Percentiles rank a stretch among this genome's conserved stretches.
These are phyloP conservation scores for Camelina neglecta DNA, from an alignment of 345 rosid genomes.

Conservation along the genomic window DNA sequence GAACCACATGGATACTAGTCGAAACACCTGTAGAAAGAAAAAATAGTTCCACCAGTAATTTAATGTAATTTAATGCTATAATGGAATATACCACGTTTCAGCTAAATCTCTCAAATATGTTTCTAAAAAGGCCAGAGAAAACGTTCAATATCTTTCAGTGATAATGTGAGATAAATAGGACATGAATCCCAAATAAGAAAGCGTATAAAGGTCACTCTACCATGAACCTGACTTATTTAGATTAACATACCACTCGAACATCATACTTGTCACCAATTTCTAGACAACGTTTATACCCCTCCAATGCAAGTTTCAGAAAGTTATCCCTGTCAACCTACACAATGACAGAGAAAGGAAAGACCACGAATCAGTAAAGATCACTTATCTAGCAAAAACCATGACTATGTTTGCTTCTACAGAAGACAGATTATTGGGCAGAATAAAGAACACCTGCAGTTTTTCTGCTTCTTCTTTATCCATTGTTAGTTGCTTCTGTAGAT, in stretches of 20 bases:
- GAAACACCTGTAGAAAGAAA: conserved; percentile 71
- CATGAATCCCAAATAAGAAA: conserved; percentile 24
- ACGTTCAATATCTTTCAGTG: conserved; percentile 16
- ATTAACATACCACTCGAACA: conserved; percentile 81
- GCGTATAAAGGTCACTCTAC: conserved; percentile 13
- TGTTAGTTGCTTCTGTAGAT: conserved; percentile 81
- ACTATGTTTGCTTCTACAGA: neutral
- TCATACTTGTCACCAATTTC: conserved; percentile 92
- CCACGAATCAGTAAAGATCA: conserved; percentile 30
- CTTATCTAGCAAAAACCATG: conserved; percentile 17
- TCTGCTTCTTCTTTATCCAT: conserved; percentile 90
- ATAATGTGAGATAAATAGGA: conserved; percentile 10
- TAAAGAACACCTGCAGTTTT: conserved; percentile 67
- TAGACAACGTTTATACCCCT: conserved; percentile 86
- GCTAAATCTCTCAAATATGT: conserved; percentile 15
- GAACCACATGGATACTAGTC: conserved; percentile 89
- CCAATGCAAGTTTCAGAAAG: conserved; percentile 87
- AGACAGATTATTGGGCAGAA: conserved; percentile 23
- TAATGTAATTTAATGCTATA: neutral
- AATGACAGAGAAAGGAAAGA: conserved; percentile 20
- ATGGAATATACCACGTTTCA: conserved; percentile 17
- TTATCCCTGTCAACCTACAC: conserved; percentile 87
- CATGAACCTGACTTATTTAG: conserved; percentile 12
- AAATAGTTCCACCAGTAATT: conserved; percentile 23
- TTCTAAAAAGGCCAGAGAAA: conserved; percentile 15